Percentiles rank a stretch among this genome's conserved stretches.
Conservation (phyloP, 1,139 yeast species). For the Sugiyamaella neomexicana region DNA sequence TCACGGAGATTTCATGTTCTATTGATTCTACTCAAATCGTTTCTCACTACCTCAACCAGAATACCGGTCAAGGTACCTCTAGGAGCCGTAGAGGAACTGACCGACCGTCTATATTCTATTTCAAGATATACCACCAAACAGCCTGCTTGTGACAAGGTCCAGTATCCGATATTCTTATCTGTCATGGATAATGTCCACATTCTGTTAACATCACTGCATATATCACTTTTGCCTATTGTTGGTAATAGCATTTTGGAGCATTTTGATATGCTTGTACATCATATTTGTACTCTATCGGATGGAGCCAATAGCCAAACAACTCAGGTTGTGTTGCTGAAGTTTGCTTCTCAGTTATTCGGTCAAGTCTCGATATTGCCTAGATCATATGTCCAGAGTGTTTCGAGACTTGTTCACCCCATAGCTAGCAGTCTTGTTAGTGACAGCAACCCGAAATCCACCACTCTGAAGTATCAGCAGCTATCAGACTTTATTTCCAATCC, state of each 20-base stretch:
- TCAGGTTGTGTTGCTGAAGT: constrained; percentile 21
- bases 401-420: constrained; percentile 25
- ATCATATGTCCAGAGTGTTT: constrained; percentile 20
- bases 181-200: constrained; percentile 30
- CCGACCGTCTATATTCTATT: constrained; percentile 33
- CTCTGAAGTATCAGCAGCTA: constrained; percentile 13
- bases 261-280: constrained; percentile 32
- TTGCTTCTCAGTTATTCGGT: constrained; percentile 24
- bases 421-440: constrained; percentile 34
- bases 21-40: constrained; percentile 29
- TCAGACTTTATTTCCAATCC: constrained; percentile 68
- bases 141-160: constrained; percentile 26
- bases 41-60: constrained; percentile 32
- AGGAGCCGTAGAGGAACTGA: constrained; percentile 31
- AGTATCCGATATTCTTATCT: constrained; percentile 25
- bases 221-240: constrained; percentile 23
- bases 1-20: constrained; percentile 28
- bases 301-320: constrained; percentile 4
- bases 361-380: constrained; percentile 25
- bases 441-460: neutral
- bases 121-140: constrained; percentile 13
- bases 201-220: constrained; percentile 23
- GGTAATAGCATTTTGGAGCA: constrained; percentile 31
- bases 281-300: constrained; percentile 24
- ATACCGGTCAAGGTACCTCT: constrained; percentile 35